Base-by-base conservation (phyloP, 2,329 filamentous ascomycete species). In the Fonsecaea nubica region DNA sequence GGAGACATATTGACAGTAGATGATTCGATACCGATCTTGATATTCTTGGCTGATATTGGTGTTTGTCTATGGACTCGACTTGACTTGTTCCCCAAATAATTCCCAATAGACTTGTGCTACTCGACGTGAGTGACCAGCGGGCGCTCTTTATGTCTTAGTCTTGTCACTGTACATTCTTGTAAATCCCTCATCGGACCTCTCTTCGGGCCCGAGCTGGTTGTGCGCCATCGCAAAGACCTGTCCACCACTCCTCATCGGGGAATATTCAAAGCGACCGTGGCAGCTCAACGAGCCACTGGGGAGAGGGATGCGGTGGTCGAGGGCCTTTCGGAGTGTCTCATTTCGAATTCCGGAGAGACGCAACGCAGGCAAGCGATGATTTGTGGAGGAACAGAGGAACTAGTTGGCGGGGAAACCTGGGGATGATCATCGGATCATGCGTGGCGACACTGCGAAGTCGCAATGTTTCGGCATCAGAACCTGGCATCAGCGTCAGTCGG, bases 1-100 rank as follows among this genome's bases (percentile, higher is more conserved):
- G 58, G 58, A 62, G 58, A 62, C 58, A 62, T 62, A 8, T 25
- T 33, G 12, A 42, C 3, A 40, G 33, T 10, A 50, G 15, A 4
- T 25, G 21, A 5, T 13, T 25, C 30, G 30, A 4, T 30, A 25
- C 10, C 13, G 21, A 9, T 30, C 10, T 2, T 30, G 21, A 13
- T 21, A 7, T 45, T 5, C 13, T 45, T 18, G 12, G 38, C 3
- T 42, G 38, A 15, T 3, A 13, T 18, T 42, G 5, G 5, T 6
- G 38, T 42, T 42, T 42, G n/a, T 25, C 25, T 13, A 30, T 18
- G 2, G 30, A 30, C 25, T 45, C 9, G 25, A 50, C 5, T 4
- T 50, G 8, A 4, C 25, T 50, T 50, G 8, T 30, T 3, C 21
- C 25, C 10, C 30, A 32, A 21, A 4, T 50, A 9, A 10, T 30